phyloP scores from a whole-genome alignment of 768 basidiomycete genomes.

The Pulveroboletus sp. region DNA sequence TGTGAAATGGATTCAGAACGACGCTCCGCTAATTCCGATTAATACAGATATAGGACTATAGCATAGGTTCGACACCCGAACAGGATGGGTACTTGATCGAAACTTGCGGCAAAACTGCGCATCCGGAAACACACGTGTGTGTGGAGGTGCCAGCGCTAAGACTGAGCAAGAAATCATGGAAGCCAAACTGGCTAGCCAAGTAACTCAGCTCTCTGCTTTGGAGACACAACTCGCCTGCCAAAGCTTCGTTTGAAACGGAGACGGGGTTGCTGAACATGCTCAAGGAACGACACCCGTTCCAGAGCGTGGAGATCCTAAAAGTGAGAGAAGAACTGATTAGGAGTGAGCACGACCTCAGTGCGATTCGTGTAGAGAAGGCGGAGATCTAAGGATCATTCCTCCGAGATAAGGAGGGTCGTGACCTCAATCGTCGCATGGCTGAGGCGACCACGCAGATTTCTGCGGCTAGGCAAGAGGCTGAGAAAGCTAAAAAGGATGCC shows the following conservation, averaged over 20 bases:
- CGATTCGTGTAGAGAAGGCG: constrained; percentile 80
- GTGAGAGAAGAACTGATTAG: constrained; percentile 74
- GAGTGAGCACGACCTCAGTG: constrained; percentile 90
- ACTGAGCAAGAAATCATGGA: constrained; percentile 66
- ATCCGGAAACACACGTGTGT: constrained; percentile 3
- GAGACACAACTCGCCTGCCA: constrained; percentile 82
- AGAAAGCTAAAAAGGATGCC: constrained; percentile 88
- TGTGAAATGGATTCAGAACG: too few relatives aligned
- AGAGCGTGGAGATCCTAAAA: constrained; percentile 68
- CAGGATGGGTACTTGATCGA: not conserved
- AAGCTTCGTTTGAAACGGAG: constrained; percentile 84
- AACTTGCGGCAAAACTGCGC: constrained; percentile 14
- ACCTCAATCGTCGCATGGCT: constrained; percentile 77
- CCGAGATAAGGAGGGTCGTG: constrained; percentile 88
- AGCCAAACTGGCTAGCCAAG: constrained; percentile 58
- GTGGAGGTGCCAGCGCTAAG: constrained; percentile 39
- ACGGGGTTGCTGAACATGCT: constrained; percentile 60
- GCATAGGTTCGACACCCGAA: constrained; percentile 15
- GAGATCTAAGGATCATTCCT: constrained; percentile 85
- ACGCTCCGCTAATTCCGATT: too few relatives aligned
- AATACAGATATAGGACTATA: too few relatives aligned
- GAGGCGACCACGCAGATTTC: constrained; percentile 74
- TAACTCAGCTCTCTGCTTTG: constrained; percentile 69
- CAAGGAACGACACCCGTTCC: constrained; percentile 61
- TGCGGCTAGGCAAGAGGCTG: constrained; percentile 64